Base-by-base conservation (phyloP, 2,329 filamentous ascomycete species). In the Gliomastix tumulicola region DNA sequence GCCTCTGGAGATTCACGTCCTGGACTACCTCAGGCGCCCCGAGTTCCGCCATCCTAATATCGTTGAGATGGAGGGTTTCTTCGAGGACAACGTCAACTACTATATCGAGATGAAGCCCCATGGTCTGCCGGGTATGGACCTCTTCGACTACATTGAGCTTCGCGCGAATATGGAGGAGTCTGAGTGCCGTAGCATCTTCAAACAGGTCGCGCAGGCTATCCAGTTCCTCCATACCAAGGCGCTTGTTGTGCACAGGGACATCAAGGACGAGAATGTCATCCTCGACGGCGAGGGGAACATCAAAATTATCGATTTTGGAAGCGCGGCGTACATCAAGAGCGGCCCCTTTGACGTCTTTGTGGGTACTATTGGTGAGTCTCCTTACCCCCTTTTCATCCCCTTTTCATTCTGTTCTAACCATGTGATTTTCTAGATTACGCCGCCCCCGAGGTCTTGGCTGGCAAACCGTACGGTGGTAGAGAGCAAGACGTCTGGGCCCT, bases 371-470 rank as follows among this genome's bases (percentile, higher is more conserved):
- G 22, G n/a, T 25, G 22, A 13, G 21, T n/a, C n/a, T 31, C 23
- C 37, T 30, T 23, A 23, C 18, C 15, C n/a, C 19, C 15, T 16
- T 15, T 27, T 33, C 13, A 17, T 22, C 35, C 18, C 36, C 15
- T 30, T 12, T n/a, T 30, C 17, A 27, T 22, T 21, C 11, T 25
- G 6, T 20, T 38, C 7, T 6, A 22, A 28, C 13, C n/a, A n/a
- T n/a, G n/a, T n/a, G n/a, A n/a, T n/a, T n/a, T n/a, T n/a, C n/a
- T 41, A 96, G 92, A 98, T 68, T 98, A 98, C 62, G 92, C 92
- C 32, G 92, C 92, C 7, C 92, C 92, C n/a, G 92, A 98, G 66
- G 92, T 98, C 37, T 74, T 98, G 34, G 88, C 88, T 40, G 92
- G 92, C 33, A 84, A 82, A 49, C 84, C 89, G 13, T 98, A 98